Percentiles rank a stretch among this genome's conserved stretches.
Evolutionary conservation across 2,329 filamentous ascomycete genomes (phyloP).

Genomic region (Clarireedia paspali): DNA sequence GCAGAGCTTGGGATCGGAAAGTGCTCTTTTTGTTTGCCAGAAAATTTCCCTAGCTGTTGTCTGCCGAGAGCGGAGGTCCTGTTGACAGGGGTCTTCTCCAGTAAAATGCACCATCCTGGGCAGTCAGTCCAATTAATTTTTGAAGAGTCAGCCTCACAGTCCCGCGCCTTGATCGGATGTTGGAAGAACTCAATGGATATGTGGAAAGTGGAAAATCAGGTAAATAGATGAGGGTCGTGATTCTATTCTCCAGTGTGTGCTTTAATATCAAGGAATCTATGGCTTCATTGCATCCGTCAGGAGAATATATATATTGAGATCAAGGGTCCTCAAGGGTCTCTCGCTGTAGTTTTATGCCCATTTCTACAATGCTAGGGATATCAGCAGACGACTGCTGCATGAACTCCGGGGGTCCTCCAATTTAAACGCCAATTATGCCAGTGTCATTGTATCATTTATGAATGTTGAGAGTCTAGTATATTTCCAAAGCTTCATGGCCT

Average conservation of each 20-base stretch:
- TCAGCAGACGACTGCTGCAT: not conserved
- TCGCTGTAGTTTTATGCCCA: too few species aligned
- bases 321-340: too few species aligned
- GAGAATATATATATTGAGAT: too few species aligned
- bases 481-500: constrained; percentile 1
- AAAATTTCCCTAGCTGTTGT: constrained; percentile 5
- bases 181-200: too few species aligned
- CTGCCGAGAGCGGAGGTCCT: not conserved
- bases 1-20: not conserved
- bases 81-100: constrained; percentile 6
- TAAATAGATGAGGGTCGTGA: too few species aligned
- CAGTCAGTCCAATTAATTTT: too few species aligned
- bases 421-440: constrained; percentile 25
- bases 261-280: too few species aligned
- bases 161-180: too few species aligned
- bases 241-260: too few species aligned
- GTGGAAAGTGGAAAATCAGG: too few species aligned
- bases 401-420: not conserved
- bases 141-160: too few species aligned
- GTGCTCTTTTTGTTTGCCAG: constrained; percentile 4
- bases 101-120: not conserved
- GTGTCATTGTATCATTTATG: constrained; percentile 15
- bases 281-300: too few species aligned
- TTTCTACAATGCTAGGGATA: not conserved
- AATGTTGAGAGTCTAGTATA: constrained; percentile 18